phyloP scores from a whole-genome alignment of 78 protist species.

The Guillardia theta region DNA sequence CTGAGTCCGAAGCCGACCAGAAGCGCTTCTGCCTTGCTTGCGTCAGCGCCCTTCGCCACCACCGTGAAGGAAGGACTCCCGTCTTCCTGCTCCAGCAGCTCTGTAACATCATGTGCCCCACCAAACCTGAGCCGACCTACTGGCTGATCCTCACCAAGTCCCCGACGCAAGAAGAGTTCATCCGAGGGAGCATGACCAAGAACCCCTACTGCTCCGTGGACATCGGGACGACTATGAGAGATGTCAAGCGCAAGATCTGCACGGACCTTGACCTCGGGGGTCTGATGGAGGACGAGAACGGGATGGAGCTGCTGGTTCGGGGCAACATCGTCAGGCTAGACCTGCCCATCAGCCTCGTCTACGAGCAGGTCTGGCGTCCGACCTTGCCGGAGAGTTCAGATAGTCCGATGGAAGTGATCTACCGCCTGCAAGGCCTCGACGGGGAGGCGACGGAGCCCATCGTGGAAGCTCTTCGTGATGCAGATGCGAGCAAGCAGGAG shows the following conservation, averaged over 20 bases:
- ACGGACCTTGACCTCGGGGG: slow-evolving; percentile 46
- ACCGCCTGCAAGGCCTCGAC: slow-evolving; percentile 42
- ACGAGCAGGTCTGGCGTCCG: slow-evolving; percentile 79
- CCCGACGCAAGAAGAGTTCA: slow-evolving; percentile 86
- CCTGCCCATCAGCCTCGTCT: slow-evolving; percentile 59
- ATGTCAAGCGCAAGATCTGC: slow-evolving; percentile 85
- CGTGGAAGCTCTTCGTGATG: slow-evolving; percentile 22
- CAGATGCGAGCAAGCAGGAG: slow-evolving; percentile 19
- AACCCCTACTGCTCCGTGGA: slow-evolving; percentile 71
- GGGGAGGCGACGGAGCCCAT: slow-evolving; percentile 55
- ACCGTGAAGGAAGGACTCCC: slow-evolving; percentile 54
- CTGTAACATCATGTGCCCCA: slow-evolving; percentile 71
- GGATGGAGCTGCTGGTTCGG: slow-evolving; percentile 89
- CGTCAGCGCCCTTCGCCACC: slow-evolving; percentile 50
- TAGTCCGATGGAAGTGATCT: slow-evolving; percentile 26
- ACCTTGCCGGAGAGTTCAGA: not conserved
- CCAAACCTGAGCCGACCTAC: not conserved
- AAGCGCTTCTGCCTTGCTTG: slow-evolving; percentile 44
- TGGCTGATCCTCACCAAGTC: slow-evolving; percentile 47
- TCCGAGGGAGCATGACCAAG: slow-evolving; percentile 84
- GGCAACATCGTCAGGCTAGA: slow-evolving; percentile 81
- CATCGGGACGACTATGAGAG: slow-evolving; percentile 83
- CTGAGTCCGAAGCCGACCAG: not conserved
- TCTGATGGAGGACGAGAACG: slow-evolving; percentile 74
- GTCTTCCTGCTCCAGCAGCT: slow-evolving; percentile 78